These are phyloP conservation scores for Castanea sativa DNA, from an alignment of 306 rosid genomes.

Conservation along the genomic window DNA sequence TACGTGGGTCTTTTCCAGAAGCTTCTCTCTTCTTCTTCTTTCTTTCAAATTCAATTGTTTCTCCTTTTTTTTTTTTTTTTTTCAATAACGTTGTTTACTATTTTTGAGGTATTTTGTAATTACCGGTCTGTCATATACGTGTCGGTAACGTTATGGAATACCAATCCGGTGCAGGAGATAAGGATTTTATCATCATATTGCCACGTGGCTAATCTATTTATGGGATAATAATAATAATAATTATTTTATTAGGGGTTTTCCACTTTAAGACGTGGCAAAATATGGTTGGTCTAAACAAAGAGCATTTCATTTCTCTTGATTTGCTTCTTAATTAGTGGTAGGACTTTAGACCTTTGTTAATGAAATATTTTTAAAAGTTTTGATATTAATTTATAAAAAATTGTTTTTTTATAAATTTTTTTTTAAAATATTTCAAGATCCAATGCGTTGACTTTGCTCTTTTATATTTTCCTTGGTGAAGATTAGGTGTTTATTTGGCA, in stretches of 20 bases:
- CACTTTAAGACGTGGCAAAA: background rate
- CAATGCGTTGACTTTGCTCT: too few relatives aligned
- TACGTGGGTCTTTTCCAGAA: constrained; percentile 50
- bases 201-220: background rate
- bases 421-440: too few relatives aligned
- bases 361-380: too few relatives aligned
- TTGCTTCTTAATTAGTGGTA: too few relatives aligned
- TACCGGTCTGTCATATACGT: background rate
- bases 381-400: too few relatives aligned
- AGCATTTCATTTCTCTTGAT: too few relatives aligned
- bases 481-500: fast-evolving
- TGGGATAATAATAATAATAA: background rate
- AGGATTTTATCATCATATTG: background rate
- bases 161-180: background rate
- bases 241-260: background rate
- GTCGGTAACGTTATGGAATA: background rate
- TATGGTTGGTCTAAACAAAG: background rate
- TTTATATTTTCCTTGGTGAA: too few relatives aligned
- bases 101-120: background rate
- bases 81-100: background rate
- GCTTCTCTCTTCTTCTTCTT: constrained; percentile 29
- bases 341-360: too few relatives aligned
- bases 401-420: too few relatives aligned
- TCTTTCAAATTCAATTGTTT: background rate
- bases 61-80: background rate